Base-by-base conservation (phyloP, 805 yeast genomes). In the Sugiyamaella smithiae region DNA sequence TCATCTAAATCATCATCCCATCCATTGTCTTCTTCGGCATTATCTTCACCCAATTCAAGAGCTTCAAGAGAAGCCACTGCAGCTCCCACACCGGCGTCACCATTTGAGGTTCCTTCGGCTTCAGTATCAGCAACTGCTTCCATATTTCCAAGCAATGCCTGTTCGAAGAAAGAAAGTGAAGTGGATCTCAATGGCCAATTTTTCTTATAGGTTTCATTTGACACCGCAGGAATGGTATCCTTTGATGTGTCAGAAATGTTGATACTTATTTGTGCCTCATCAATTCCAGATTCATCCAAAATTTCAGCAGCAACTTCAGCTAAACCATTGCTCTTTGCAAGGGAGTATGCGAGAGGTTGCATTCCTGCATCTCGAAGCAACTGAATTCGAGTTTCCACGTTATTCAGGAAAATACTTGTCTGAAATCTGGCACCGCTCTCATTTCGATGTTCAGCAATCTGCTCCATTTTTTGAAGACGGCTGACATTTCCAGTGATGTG, bases 181-280 rank as follows among this genome's bases (percentile, higher is more conserved):
- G 88, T 77, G 52, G 78, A 77, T 63, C 81, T 79, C 58, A 91
- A 71, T 48, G 97, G 97, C 97, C 97, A 93, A 66, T 84, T 80
- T 28, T 61, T 52, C 42, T 70, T 56, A 53, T 70, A 72, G 14
- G 73, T 70, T 23, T 79, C 72, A 19, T 72, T 63, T 11, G 64
- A 57, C 14, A 73, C 72, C 2, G 85, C 81, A 24, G 73, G 65
- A 22, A 82, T 79, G 14, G 65, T 52, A 11, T 61, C 60, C 24
- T 51, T 47, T 2, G 70, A 49, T 23, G 54, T 58, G 38, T 57
- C 61, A n/a, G 42, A 35, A 4, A 58, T 52, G 9, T 93, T 89
- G 52, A 86, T 68, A 43, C 77, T 76, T 50, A 93, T 74, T 48
- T 85, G 85, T 36, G 72, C 71, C 56, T 78, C 81, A 23, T 75